Conservation (phyloP, 331 rosid genomes). For the Saraca asoca region DNA sequence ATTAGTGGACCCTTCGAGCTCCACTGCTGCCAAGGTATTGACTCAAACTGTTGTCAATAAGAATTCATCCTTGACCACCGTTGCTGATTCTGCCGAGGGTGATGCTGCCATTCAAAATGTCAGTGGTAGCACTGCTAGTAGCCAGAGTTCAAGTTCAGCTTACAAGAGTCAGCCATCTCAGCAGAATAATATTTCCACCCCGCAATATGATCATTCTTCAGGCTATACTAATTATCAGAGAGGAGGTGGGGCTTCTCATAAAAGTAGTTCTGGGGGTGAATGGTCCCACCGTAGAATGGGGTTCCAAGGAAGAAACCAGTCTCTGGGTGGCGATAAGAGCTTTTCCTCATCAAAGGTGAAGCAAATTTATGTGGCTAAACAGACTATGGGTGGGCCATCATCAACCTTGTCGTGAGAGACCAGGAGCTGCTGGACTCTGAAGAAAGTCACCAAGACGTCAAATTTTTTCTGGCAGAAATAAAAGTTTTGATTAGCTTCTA, state of each 20-base stretch:
- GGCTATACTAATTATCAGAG: slow-evolving; percentile 65
- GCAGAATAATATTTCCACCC: slow-evolving; percentile 49
- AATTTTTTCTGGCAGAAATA: slow-evolving; percentile 43
- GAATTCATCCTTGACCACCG: slow-evolving; percentile 42
- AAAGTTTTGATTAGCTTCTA: slow-evolving; percentile 48
- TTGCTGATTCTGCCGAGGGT: slow-evolving; percentile 44
- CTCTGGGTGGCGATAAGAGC: slow-evolving; percentile 63
- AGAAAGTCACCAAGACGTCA: slow-evolving; percentile 10
- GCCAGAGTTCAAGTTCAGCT: slow-evolving; percentile 50
- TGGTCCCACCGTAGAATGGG: slow-evolving; percentile 79
- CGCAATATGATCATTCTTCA: slow-evolving; percentile 66
- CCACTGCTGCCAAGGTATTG: slow-evolving; percentile 50
- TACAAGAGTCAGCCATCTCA: slow-evolving; percentile 54
- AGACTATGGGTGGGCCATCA: slow-evolving; percentile 59
- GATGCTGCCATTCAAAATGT: slow-evolving; percentile 48
- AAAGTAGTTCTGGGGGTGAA: slow-evolving; percentile 67
- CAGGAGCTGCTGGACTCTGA: slow-evolving; percentile 34
- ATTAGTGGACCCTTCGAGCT: slow-evolving; percentile 56
- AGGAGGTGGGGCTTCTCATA: slow-evolving; percentile 61
- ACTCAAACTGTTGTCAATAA: slow-evolving; percentile 39
- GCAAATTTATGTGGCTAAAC: slow-evolving; percentile 92
- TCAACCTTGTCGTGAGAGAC: slow-evolving; percentile 46
- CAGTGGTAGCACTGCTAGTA: slow-evolving; percentile 43
- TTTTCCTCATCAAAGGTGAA: slow-evolving; percentile 69
- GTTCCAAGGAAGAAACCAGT: slow-evolving; percentile 79